These are phyloP conservation scores for Candida suzukii DNA, from an alignment of 805 yeast genomes.

Conservation along the genomic window DNA sequence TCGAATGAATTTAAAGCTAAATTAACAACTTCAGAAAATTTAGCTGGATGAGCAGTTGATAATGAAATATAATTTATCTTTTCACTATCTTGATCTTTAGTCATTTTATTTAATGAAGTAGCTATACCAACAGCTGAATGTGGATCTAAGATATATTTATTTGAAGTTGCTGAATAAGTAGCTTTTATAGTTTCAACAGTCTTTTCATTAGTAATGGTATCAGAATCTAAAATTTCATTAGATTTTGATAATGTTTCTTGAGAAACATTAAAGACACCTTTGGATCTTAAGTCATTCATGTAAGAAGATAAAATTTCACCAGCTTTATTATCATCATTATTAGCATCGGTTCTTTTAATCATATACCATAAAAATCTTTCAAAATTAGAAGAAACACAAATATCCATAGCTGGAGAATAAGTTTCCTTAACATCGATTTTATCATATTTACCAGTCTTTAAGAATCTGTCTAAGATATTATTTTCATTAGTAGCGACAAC, in stretches of 20 bases:
- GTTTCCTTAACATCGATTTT: constrained; percentile 80
- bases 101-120: constrained; percentile 60
- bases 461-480: constrained; percentile 89
- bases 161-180: constrained; percentile 49
- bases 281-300: constrained; percentile 71
- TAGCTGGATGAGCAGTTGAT: constrained; percentile 98
- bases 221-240: constrained; percentile 62
- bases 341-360: constrained; percentile 63
- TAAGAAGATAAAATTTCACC: constrained; percentile 65
- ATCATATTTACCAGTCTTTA: constrained; percentile 79
- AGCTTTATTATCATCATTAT: constrained; percentile 55
- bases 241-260: constrained; percentile 60
- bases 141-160: constrained; percentile 85
- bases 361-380: constrained; percentile 96
- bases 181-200: constrained; percentile 74
- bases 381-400: constrained; percentile 88
- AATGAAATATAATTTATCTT: constrained; percentile 59
- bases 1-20: constrained; percentile 57
- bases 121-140: constrained; percentile 94
- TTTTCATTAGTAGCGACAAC: constrained; percentile 95
- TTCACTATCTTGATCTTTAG: constrained; percentile 28
- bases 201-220: constrained; percentile 69
- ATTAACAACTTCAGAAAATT: constrained; percentile 94
- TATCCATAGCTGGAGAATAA: constrained; percentile 97
- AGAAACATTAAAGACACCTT: constrained; percentile 73